These are phyloP conservation scores for Lactarius akahatsu DNA, from an alignment of 768 basidiomycete species.

Conservation along the genomic window DNA sequence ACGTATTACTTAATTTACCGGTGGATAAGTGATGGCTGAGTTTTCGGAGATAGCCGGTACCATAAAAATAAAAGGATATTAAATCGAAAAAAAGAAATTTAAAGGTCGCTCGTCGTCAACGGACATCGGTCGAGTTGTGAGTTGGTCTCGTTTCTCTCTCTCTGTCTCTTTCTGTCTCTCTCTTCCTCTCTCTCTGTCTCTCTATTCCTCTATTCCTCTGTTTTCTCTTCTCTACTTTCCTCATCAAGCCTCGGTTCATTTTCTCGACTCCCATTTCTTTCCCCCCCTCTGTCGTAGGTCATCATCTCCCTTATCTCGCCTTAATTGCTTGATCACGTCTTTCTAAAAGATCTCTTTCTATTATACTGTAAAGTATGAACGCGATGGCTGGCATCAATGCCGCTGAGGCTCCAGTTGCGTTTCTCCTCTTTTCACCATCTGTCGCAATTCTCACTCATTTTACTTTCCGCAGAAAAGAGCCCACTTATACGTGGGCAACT, in stretches of 20 bases:
- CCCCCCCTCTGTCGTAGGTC: constrained; percentile 39
- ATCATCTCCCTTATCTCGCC: constrained; percentile 40
- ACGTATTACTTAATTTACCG: constrained; percentile 82
- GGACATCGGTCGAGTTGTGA: constrained; percentile 19
- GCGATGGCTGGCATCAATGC: constrained; percentile 64
- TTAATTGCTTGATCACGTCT: neutral
- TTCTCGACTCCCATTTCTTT: constrained; percentile 31
- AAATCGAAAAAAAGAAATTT: constrained; percentile 3
- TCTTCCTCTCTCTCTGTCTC: constrained; percentile 46
- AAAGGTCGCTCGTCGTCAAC: neutral
- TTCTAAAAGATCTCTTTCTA: constrained; percentile 26
- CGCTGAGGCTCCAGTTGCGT: constrained; percentile 75
- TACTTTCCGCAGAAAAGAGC: constrained; percentile 66
- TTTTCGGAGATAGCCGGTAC: constrained; percentile 27
- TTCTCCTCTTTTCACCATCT: neutral
- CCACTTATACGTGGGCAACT: constrained; percentile 98
- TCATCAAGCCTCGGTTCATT: constrained; percentile 27
- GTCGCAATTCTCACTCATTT: constrained; percentile 27
- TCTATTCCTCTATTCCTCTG: constrained; percentile 39
- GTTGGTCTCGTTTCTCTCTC: constrained; percentile 36
- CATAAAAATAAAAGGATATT: constrained; percentile 8
- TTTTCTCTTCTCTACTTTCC: constrained; percentile 33
- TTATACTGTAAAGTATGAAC: constrained; percentile 61
- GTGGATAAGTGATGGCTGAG: constrained; percentile 44
- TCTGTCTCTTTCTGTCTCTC: constrained; percentile 51